Conservation (phyloP, 2,329 filamentous ascomycete genomes). For the Gremmenia infestans region DNA sequence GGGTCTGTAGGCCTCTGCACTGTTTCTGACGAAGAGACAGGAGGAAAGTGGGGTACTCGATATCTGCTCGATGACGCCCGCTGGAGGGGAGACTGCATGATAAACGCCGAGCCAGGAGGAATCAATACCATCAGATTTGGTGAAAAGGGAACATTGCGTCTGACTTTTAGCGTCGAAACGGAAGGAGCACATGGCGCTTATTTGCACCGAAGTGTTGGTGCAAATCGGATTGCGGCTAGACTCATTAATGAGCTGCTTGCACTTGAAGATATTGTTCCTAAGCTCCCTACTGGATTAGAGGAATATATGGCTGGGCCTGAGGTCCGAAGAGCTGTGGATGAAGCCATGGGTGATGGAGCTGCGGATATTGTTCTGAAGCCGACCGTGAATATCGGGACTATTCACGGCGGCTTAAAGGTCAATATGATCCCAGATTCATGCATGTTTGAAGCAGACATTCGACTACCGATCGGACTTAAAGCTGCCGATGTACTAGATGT, state of each 20-base stretch:
- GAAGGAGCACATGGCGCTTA: constrained; percentile 37
- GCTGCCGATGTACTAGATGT: constrained; percentile 26
- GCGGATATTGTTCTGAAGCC: constrained; percentile 31
- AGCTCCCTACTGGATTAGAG: constrained; percentile 26
- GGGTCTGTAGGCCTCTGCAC: constrained; percentile 29
- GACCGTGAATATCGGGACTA: constrained; percentile 38
- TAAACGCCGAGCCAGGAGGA: constrained; percentile 37
- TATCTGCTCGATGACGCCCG: constrained; percentile 31
- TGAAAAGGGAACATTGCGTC: constrained; percentile 39
- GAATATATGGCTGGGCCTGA: constrained; percentile 29
- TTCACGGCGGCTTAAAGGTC: constrained; percentile 38
- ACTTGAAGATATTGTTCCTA: constrained; percentile 28
- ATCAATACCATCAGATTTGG: constrained; percentile 36
- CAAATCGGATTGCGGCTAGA: constrained; percentile 32
- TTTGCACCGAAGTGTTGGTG: constrained; percentile 35
- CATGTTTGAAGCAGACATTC: constrained; percentile 37
- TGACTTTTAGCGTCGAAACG: constrained; percentile 33
- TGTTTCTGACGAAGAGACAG: constrained; percentile 38
- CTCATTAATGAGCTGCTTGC: constrained; percentile 30
- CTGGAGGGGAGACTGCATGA: constrained; percentile 37
- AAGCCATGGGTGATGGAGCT: constrained; percentile 35
- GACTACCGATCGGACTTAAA: constrained; percentile 36
- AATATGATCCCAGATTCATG: constrained; percentile 38
- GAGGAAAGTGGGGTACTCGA: constrained; percentile 34
- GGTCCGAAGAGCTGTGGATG: constrained; percentile 31